Evolutionary conservation across 257 asterid species (phyloP), one percentile per base, ranked within the genome.

Genomic region (Plantago elongata): DNA sequence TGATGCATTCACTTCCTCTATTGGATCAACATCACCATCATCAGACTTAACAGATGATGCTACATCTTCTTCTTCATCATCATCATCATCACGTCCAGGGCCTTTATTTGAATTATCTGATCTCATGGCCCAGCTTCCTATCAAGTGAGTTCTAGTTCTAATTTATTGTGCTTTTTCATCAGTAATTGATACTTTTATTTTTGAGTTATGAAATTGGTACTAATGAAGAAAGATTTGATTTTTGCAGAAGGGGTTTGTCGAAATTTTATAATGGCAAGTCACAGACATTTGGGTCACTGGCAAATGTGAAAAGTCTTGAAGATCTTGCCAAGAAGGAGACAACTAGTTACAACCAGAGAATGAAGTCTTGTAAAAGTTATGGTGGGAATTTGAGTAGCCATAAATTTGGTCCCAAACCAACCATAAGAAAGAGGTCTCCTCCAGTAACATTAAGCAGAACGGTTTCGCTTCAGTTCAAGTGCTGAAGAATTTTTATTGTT

Each of bases 181-280:
- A 22, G 1, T 15, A 8, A 1, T 42, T 16, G 9, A 57, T 13
- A n/a, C 40, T 9, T 5, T 57, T 11, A 7, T 11, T 12, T 5
- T 0, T 7, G 45, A 29, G 9, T 4, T 9, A 22, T n/a, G 2
- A 22, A 8, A 1, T 42, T 16, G 9, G 47, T 13, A 34, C 40
- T 34, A 34, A 34, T 34, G 40, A 1, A 34, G 27, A 22, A 16
- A 7, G 56, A 11, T 30, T 16, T 57, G 60, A 65, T 7, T 62
- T 13, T 68, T 69, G 72, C 84, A 86, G 95, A 62, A 82, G 78
- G 63, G 95, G 95, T 13, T 70, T 87, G 3, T 87, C 95, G 4
- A 84, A 76, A 75, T 75, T 73, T 67, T 87, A 82, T 51, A 45
- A 82, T 43, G 95, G 93, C 0, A 82, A 84, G 59, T 84, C 93